phyloP scores from a whole-genome alignment of 1,284 basidiomycete species.

The Austroboletus novae-zelandiae region DNA sequence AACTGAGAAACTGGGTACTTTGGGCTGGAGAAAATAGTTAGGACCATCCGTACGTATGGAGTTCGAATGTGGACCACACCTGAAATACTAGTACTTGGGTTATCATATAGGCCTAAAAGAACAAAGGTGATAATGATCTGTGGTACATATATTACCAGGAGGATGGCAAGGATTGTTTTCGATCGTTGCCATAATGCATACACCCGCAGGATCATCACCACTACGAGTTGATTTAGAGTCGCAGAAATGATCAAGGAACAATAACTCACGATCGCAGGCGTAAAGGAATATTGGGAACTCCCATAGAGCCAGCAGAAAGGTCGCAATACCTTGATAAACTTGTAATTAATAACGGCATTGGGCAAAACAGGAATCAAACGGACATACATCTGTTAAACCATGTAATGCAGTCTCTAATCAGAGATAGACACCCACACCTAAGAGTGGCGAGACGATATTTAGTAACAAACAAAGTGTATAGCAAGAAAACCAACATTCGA shows the following conservation, averaged over 20 bases:
- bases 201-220: conserved; percentile 5
- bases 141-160: neutral
- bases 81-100: neutral
- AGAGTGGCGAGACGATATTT: neutral
- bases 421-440: conserved; percentile 4
- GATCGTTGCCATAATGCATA: conserved; percentile 6
- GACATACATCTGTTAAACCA: conserved; percentile 2
- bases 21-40: neutral
- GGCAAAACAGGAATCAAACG: neutral
- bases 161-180: neutral
- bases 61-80: neutral
- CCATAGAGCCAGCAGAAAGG: neutral
- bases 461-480: neutral
- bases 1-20: neutral
- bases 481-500: neutral
- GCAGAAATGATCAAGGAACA: neutral
- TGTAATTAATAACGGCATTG: neutral
- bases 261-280: conserved; percentile 1
- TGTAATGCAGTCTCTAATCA: neutral
- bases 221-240: neutral
- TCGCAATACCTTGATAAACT: neutral
- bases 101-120: neutral
- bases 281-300: neutral
- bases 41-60: neutral
- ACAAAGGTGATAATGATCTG: neutral